Percentiles rank a stretch among this genome's conserved stretches.
Conservation (phyloP, 257 asterid genomes). For the Fraxinus pennsylvanica region DNA sequence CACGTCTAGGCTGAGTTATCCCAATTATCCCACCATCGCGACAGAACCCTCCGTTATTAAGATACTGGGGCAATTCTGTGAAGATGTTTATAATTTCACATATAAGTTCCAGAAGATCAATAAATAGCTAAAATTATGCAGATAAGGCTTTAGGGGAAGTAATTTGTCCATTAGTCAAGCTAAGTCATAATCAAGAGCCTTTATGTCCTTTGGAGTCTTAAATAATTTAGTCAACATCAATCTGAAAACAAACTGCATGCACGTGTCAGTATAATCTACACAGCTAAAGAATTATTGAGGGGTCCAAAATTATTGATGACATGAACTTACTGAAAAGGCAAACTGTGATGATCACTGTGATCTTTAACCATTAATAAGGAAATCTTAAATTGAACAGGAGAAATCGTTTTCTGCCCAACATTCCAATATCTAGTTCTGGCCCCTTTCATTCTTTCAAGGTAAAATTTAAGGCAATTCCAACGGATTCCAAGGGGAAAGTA, state of each 20-base stretch:
- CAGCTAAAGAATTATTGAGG: neutral
- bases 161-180: slow-evolving; percentile 2
- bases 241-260: slow-evolving; percentile 11
- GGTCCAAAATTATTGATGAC: neutral
- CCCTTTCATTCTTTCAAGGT: neutral
- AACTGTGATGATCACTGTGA: neutral
- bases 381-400: neutral
- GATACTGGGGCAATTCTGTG: slow-evolving; percentile 91
- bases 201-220: slow-evolving; percentile 19
- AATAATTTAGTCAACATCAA: neutral
- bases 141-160: neutral
- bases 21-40: slow-evolving; percentile 82
- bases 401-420: neutral
- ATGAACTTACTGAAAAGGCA: neutral
- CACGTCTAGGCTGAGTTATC: slow-evolving; percentile 96
- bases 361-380: too few relatives aligned
- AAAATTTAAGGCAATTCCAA: neutral
- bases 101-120: slow-evolving; percentile 15
- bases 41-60: slow-evolving; percentile 77
- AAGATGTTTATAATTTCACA: slow-evolving; percentile 25
- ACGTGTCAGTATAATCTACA: neutral
- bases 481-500: neutral
- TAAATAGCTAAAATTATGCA: slow-evolving; percentile 13
- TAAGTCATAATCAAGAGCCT: neutral
- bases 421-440: neutral